A percentile compares a stretch with the other conserved stretches of the same genome.
phyloP scores from a whole-genome alignment of 352 stramenopile genomes.

The Globisporangium acanthophoron region DNA sequence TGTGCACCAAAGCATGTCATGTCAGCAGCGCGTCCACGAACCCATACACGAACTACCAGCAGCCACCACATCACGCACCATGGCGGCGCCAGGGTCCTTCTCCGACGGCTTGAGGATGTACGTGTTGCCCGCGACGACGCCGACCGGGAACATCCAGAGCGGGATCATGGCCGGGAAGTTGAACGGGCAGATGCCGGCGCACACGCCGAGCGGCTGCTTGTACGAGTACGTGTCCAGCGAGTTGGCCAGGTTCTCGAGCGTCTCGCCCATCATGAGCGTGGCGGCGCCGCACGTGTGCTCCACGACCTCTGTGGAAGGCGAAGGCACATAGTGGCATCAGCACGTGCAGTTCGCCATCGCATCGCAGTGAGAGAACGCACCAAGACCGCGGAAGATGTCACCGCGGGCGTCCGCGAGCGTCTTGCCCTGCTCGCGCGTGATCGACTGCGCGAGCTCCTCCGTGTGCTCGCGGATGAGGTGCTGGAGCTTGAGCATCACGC shows the following conservation, averaged over 20 bases:
- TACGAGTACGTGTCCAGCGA: slow-evolving; percentile 96
- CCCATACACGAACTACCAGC: background rate
- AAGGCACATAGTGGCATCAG: background rate
- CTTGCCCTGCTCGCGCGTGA: slow-evolving; percentile 93
- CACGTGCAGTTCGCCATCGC: no score
- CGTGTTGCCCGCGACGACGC: slow-evolving; percentile 92
- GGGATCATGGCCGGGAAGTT: slow-evolving; percentile 98
- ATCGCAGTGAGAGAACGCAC: slow-evolving; percentile 15
- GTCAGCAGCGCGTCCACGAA: background rate
- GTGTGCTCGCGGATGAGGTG: slow-evolving; percentile 92
- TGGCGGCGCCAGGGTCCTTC: slow-evolving; percentile 86
- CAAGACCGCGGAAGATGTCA: slow-evolving; percentile 96
- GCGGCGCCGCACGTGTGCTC: slow-evolving; percentile 73
- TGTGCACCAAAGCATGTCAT: slow-evolving; percentile 7
- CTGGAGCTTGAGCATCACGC: slow-evolving; percentile 96
- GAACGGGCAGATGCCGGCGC: slow-evolving; percentile 91
- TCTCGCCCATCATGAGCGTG: slow-evolving; percentile 93
- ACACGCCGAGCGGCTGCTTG: slow-evolving; percentile 93
- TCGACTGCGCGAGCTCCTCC: slow-evolving; percentile 92
- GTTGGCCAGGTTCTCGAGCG: slow-evolving; percentile 86
- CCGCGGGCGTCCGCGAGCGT: slow-evolving; percentile 92
- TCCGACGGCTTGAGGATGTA: slow-evolving; percentile 96
- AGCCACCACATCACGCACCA: slow-evolving; percentile 30
- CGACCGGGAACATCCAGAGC: slow-evolving; percentile 90
- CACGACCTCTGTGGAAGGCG: slow-evolving; percentile 42